Evolutionary conservation across 1,139 yeast genomes (phyloP).

Genomic region (Geotrichum phurueaensis): DNA sequence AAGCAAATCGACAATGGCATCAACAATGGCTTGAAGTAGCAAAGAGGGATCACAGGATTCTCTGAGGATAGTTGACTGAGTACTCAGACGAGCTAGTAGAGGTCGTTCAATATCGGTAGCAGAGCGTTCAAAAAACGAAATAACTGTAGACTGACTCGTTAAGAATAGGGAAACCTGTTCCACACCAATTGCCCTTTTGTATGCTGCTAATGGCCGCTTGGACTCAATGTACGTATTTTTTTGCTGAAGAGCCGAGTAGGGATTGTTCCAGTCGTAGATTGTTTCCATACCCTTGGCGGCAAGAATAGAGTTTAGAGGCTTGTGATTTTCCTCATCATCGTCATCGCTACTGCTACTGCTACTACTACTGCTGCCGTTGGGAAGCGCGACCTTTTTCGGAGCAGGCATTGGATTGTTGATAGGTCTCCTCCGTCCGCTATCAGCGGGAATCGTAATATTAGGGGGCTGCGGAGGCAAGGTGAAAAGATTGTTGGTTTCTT

Average conservation of each 20-base stretch:
- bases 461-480: neutral
- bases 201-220: slow-evolving; percentile 42
- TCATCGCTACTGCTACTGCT: slow-evolving; percentile 10
- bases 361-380: slow-evolving; percentile 3
- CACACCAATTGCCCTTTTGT: slow-evolving; percentile 45
- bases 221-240: slow-evolving; percentile 36
- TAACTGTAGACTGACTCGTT: slow-evolving; percentile 41
- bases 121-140: slow-evolving; percentile 51
- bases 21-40: slow-evolving; percentile 48
- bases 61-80: slow-evolving; percentile 43
- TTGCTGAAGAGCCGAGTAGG: slow-evolving; percentile 25
- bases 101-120: slow-evolving; percentile 48
- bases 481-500: neutral
- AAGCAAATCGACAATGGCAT: slow-evolving; percentile 51
- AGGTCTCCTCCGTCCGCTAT: slow-evolving; percentile 1
- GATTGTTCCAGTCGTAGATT: slow-evolving; percentile 38
- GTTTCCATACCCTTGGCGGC: slow-evolving; percentile 25
- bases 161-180: slow-evolving; percentile 50
- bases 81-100: slow-evolving; percentile 41
- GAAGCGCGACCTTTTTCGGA: slow-evolving; percentile 4
- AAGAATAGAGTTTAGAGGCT: slow-evolving; percentile 3
- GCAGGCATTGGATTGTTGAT: neutral
- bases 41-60: slow-evolving; percentile 47
- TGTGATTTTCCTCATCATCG: slow-evolving; percentile 11
- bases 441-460: neutral